Percentiles rank a stretch among this genome's conserved stretches.
These are phyloP conservation scores for Amanita subjunquillea DNA, from an alignment of 768 basidiomycete genomes.

Conservation along the genomic window DNA sequence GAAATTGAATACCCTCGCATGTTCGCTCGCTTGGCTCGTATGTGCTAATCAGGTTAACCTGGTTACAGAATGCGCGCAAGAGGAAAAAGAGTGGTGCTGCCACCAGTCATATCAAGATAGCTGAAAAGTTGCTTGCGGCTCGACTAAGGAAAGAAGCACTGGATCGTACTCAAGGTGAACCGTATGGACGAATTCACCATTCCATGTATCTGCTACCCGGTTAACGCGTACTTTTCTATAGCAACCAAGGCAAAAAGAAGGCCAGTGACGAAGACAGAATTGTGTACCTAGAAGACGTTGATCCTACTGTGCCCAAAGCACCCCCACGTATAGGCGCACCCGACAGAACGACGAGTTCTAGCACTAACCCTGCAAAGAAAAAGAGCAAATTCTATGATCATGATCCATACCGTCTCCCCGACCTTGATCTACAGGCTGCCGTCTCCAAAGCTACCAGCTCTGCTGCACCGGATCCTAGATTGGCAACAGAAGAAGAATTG, in stretches of 20 bases:
- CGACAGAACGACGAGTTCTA: constrained; percentile 4
- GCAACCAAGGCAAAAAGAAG: constrained; percentile 34
- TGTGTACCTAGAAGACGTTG: constrained; percentile 86
- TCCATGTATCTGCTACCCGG: background rate
- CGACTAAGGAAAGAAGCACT: constrained; percentile 88
- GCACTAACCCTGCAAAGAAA: constrained; percentile 37
- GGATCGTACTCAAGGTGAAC: constrained; percentile 38
- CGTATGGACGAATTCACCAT: constrained; percentile 21
- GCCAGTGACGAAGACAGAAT: constrained; percentile 46
- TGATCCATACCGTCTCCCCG: constrained; percentile 91
- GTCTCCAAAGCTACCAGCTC: constrained; percentile 53
- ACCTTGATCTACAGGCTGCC: constrained; percentile 57
- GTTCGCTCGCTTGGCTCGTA: constrained; percentile 13
- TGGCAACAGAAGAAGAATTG: constrained; percentile 95
- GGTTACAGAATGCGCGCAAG: constrained; percentile 67
- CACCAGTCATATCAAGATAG: constrained; percentile 74
- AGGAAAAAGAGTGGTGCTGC: constrained; percentile 89
- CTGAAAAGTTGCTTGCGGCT: constrained; percentile 87
- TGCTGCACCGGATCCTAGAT: constrained; percentile 70
- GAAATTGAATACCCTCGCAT: constrained; percentile 82
- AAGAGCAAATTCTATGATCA: constrained; percentile 62
- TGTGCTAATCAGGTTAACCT: background rate
- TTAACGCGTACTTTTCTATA: constrained; percentile 8
- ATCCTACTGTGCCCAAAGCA: constrained; percentile 41
- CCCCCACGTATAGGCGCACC: constrained; percentile 18